Conservation (phyloP, 768 basidiomycete genomes). For the Hericium coralloides region DNA sequence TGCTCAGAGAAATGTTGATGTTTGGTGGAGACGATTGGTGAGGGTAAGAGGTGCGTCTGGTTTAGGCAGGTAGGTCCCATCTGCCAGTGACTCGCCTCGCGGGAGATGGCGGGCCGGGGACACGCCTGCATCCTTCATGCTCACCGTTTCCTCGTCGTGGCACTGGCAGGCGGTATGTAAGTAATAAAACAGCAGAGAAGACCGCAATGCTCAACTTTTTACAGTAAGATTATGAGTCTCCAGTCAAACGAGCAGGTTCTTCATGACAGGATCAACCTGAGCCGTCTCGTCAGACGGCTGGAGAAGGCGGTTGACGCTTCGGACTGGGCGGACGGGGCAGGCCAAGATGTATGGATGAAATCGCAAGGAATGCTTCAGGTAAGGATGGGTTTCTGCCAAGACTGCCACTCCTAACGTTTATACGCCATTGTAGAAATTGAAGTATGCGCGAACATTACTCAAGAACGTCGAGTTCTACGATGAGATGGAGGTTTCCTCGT, state of each 20-base stretch:
- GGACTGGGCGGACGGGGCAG: conserved; percentile 30
- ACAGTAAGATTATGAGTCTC: neutral
- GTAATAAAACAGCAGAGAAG: no score
- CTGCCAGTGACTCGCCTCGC: no score
- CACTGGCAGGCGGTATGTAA: no score
- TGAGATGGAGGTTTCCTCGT: conserved; percentile 3
- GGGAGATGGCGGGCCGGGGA: no score
- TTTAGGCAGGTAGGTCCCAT: no score
- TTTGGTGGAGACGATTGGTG: no score
- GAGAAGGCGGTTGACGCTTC: conserved; percentile 40
- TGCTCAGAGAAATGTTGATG: no score
- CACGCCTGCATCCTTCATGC: no score
- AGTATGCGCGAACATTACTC: conserved; percentile 5
- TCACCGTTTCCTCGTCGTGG: no score
- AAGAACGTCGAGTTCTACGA: conserved; percentile 4
- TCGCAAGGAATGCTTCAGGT: conserved; percentile 52
- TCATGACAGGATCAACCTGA: conserved; percentile 65
- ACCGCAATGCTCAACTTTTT: no score
- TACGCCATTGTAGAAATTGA: conserved; percentile 4
- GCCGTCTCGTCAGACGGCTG: conserved; percentile 49
- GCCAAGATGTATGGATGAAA: conserved; percentile 41
- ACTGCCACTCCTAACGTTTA: neutral
- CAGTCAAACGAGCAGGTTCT: conserved; percentile 13
- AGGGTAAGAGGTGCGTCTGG: no score
- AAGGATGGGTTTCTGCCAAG: conserved; percentile 7